Conservation (phyloP, 345 rosid genomes). For the Crucihimalaya himalaica region DNA sequence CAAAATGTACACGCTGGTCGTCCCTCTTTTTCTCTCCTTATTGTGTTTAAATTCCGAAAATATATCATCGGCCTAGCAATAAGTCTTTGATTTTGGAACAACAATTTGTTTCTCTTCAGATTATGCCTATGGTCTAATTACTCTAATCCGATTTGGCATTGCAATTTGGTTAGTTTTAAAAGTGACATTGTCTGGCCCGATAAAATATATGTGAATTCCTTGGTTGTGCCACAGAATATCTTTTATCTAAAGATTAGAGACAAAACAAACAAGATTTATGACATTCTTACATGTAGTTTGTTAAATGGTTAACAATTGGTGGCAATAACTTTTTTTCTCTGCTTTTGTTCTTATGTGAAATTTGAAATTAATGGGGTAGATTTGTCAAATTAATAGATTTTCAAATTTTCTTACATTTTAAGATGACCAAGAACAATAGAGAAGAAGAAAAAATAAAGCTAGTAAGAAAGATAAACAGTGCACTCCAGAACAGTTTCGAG, state of each 20-base stretch:
- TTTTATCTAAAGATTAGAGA: too few relatives aligned
- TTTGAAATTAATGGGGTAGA: not conserved
- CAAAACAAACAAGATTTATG: too few relatives aligned
- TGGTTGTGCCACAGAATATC: not conserved
- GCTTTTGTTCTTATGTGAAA: not conserved
- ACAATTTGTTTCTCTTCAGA: not conserved
- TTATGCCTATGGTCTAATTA: not conserved
- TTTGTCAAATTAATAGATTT: slow-evolving; percentile 8
- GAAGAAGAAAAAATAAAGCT: not conserved
- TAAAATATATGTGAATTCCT: not conserved
- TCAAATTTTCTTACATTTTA: not conserved
- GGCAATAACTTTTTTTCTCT: not conserved
- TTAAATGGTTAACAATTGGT: not conserved
- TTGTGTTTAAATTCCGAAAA: not conserved
- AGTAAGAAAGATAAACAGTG: slow-evolving; percentile 53
- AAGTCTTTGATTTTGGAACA: not conserved
- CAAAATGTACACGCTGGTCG: not conserved
- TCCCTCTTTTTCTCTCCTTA: not conserved
- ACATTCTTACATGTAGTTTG: not conserved
- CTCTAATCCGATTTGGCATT: not conserved
- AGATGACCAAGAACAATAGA: not conserved
- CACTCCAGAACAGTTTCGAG: slow-evolving; percentile 65
- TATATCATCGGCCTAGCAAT: not conserved
- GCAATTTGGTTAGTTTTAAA: not conserved
- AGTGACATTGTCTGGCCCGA: not conserved